Base-by-base conservation (phyloP, 495 filamentous ascomycete genomes). In the Penicillium manginii region DNA sequence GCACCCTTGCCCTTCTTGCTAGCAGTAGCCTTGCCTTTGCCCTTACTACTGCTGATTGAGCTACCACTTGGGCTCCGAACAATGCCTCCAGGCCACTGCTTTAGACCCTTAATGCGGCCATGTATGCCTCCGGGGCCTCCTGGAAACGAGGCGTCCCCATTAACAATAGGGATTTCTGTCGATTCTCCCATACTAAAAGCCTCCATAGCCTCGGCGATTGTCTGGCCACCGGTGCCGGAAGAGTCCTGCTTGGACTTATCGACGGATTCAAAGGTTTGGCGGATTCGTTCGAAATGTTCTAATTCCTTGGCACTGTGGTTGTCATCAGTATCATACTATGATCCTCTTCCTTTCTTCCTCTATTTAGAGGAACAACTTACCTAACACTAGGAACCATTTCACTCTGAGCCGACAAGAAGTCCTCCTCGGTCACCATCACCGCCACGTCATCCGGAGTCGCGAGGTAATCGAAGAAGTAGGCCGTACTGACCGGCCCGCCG, bases 391-490 rank as follows among this genome's bases (percentile, higher is more conserved):
- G 91, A n/a, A 97, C 86, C 43, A 98, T 82, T 70, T 98, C 96
- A 33, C 74, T 73, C 55, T 91, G 86, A 0, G 94, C 94, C 40
- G 83, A 81, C 8, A 85, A 61, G 70, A 98, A 98, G 71, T 98
- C 94, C 32, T 88, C 82, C 66, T 96, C 92, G 3, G 84, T 88
- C 17, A 98, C 94, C 76, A 87, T 86, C 63, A 98, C 92, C 15
- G 84, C 82, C 2, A 91, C 84, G 74, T 98, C 94, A 11, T 90
- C 91, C 31, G 85, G 80, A 0, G 82, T 91, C 21, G 94, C 91
- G 50, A 91, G 77, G 70, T 97, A 92, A 63, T 98, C 94, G 63
- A 98, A 98, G 78, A 93, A 98, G 72, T 91, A 91, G 15, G 93
- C 93, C 4, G 92, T 93, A 14, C 86, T 87, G 52, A 97, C 83